Conservation (phyloP, 1,139 yeast genomes). For the Pichiaceae sp. region DNA sequence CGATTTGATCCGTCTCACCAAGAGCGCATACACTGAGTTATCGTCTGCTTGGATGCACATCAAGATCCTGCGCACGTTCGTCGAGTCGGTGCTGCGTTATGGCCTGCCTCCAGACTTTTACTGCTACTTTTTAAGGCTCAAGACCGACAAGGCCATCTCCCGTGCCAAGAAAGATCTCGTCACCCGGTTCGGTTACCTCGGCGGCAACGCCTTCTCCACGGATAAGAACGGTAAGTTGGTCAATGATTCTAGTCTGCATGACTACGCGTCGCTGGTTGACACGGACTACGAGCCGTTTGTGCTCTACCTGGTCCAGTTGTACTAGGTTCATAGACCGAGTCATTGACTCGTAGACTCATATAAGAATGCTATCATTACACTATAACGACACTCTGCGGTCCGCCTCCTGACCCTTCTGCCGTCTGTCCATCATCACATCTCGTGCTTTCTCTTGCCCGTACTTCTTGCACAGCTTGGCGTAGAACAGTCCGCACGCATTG, state of each 20-base stretch:
- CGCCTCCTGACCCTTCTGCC: conserved; percentile 15
- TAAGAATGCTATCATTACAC: background rate
- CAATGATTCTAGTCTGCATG: conserved; percentile 50
- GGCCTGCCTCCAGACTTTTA: conserved; percentile 93
- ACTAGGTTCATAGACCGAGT: conserved; percentile 5
- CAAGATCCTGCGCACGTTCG: conserved; percentile 50
- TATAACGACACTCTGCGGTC: conserved; percentile 18
- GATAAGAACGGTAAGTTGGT: conserved; percentile 60
- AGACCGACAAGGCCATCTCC: conserved; percentile 33
- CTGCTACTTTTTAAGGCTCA: conserved; percentile 46
- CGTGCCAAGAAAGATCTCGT: conserved; percentile 63
- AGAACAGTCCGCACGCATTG: conserved; percentile 84
- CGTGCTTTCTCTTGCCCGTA: conserved; percentile 62
- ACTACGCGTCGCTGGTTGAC: conserved; percentile 87
- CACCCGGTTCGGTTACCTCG: conserved; percentile 75
- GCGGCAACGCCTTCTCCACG: conserved; percentile 72
- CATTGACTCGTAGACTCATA: too few relatives aligned
- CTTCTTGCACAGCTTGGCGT: conserved; percentile 62
- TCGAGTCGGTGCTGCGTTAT: conserved; percentile 74
- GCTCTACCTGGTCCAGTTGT: conserved; percentile 48
- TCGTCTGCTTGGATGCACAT: conserved; percentile 84
- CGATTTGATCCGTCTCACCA: conserved; percentile 74
- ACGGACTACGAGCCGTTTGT: conserved; percentile 96
- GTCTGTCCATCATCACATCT: conserved; percentile 19
- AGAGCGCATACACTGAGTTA: conserved; percentile 82